Evolutionary conservation across 371 early-diverging fungal genomes (phyloP).

Genomic region (Zopfochytrium polystomum): DNA sequence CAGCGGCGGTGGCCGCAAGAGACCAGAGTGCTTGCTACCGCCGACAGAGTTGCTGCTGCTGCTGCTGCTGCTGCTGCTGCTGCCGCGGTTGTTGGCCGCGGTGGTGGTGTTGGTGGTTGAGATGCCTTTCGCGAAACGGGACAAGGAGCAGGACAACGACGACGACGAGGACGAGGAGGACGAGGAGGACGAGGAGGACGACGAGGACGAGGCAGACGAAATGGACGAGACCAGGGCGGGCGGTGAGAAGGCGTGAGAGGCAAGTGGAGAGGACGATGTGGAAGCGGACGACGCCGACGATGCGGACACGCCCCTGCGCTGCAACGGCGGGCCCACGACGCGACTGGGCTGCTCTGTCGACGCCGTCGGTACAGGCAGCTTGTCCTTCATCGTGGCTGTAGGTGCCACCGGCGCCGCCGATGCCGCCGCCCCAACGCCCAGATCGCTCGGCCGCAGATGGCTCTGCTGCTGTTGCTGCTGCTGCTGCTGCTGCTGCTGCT

Average conservation of each 20-base stretch:
- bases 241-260: slow-evolving; percentile 5
- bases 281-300: slow-evolving; percentile 1
- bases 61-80: slow-evolving; percentile 1
- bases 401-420: no score
- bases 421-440: not conserved
- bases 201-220: not conserved
- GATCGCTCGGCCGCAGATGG: not conserved
- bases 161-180: no score
- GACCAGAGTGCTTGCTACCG: not conserved
- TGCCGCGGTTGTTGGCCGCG: not conserved
- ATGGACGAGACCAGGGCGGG: no score
- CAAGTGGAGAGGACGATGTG: not conserved
- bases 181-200: no score
- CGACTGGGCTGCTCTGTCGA: no score
- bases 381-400: no score
- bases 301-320: slow-evolving; percentile 13
- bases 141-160: no score
- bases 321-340: slow-evolving; percentile 1
- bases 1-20: not conserved
- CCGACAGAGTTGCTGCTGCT: not conserved
- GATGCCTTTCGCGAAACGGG: not conserved
- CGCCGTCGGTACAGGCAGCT: no score
- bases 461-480: not conserved
- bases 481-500: slow-evolving; percentile 6
- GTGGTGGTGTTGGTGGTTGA: not conserved